These are phyloP conservation scores for Priceomyces haplophilus DNA, from an alignment of 805 yeast species.

Conservation along the genomic window DNA sequence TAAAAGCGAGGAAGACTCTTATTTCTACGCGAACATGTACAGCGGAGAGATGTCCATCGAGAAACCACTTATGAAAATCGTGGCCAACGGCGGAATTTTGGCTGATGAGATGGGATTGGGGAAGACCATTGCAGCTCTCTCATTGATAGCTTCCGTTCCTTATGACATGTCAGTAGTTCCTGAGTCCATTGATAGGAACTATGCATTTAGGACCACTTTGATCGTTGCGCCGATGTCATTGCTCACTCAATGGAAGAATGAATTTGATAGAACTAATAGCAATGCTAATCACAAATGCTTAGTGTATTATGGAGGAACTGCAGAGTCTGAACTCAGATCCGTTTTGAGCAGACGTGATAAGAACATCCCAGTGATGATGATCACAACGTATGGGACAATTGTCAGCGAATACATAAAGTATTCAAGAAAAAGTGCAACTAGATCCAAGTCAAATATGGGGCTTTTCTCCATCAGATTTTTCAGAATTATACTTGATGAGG, in stretches of 20 bases:
- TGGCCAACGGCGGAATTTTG: conserved; percentile 76
- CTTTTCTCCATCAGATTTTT: conserved; percentile 70
- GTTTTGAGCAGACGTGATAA: conserved; percentile 36
- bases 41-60: conserved; percentile 73
- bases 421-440: conserved; percentile 21
- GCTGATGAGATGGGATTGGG: conserved; percentile 99
- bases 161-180: conserved; percentile 37
- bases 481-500: conserved; percentile 83
- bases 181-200: conserved; percentile 24
- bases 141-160: conserved; percentile 68
- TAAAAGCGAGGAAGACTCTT: conserved; percentile 8
- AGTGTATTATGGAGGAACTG: conserved; percentile 73
- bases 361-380: conserved; percentile 62
- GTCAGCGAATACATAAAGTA: conserved; percentile 67
- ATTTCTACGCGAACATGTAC: conserved; percentile 73
- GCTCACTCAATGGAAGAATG: conserved; percentile 87
- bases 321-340: conserved; percentile 47
- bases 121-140: conserved; percentile 79
- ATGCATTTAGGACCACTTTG: conserved; percentile 71
- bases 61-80: conserved; percentile 60
- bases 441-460: conserved; percentile 42
- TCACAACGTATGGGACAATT: conserved; percentile 87
- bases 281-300: conserved; percentile 45
- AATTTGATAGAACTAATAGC: conserved; percentile 58
- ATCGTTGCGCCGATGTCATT: conserved; percentile 89